Base-by-base conservation (phyloP, 768 basidiomycete species). In the Auricularia sp. region DNA sequence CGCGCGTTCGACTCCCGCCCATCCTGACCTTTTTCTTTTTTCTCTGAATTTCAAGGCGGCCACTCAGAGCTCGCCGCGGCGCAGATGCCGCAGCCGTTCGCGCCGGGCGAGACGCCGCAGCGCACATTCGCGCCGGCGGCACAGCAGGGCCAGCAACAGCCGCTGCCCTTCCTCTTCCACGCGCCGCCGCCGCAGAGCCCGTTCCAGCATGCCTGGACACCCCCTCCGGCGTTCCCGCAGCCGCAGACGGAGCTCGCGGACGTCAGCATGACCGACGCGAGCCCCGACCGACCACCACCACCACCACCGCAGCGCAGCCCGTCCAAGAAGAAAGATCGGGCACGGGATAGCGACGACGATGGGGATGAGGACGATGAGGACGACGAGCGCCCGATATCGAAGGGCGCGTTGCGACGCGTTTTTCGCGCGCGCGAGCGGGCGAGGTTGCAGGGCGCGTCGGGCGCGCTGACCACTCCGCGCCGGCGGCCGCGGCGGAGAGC, bases 301-400 rank as follows among this genome's bases (percentile, higher is more conserved):
- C 83, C 78, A 66, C 70, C 70, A 18, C 79, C 82, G 51, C 62
- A 68, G 21, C 63, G 54, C 5, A 54, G 56, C 21, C 65, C 24
- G 54, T 33, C 45, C 18, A 65, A 63, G 33, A 54, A 65, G 47
- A 39, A 44, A 2, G 42, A 61, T 14, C 45, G 63, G 16, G 14
- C 45, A 3, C 45, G 64, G 34, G 47, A 54, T 62, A 39, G 98
- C 87, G 8, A 93, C 94, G 65, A 90, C 77, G 71, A 98, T 87
- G 62, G 94, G 76, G 58, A 89, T 81, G 73, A 94, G 96, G 67
- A 99, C 77, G 71, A 92, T 89, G 62, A 95, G 6, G 58, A 65
- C 2, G 45, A 54, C 16, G 66, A 64, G 34, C 44, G 56, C 64
- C 69, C 75, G n/a, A 77, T 91, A 62, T 85, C 89, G 29, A 76